Percentiles rank a stretch among this genome's conserved stretches.
Conservation (phyloP, 2,329 filamentous ascomycete species). For the Cercospora sesami region DNA sequence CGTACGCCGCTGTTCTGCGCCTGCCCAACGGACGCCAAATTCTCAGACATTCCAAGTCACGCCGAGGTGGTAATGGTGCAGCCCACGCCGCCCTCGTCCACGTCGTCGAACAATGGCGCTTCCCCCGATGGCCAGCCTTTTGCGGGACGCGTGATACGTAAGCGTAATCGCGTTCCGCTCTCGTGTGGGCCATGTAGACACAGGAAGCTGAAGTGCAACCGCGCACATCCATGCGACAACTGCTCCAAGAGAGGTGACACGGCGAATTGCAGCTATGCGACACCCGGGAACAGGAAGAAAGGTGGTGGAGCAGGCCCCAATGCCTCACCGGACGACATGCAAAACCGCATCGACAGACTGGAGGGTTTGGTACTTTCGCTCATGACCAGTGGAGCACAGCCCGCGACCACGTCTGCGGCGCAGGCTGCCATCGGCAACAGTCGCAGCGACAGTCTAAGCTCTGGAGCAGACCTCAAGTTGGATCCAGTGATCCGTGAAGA, state of each 20-base stretch:
- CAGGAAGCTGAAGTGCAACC: conserved; percentile 96
- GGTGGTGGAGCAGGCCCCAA: conserved; percentile 40
- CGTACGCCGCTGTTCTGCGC: not conserved
- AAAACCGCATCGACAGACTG: conserved; percentile 92
- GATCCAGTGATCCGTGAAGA: conserved; percentile 56
- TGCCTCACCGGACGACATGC: conserved; percentile 86
- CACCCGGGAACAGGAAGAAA: conserved; percentile 69
- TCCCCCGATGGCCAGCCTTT: conserved; percentile 75
- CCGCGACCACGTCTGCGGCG: conserved; percentile 58
- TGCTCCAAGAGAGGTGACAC: conserved; percentile 86
- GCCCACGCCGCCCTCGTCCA: conserved; percentile 74
- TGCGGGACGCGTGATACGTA: conserved; percentile 70
- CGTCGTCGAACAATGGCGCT: conserved; percentile 71
- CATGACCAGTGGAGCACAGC: conserved; percentile 78
- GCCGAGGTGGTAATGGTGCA: conserved; percentile 19
- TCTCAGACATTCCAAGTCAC: not conserved
- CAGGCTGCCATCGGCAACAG: conserved; percentile 55
- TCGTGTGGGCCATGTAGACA: conserved; percentile 90
- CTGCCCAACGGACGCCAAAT: not conserved
- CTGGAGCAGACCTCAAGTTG: conserved; percentile 44
- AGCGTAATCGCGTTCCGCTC: conserved; percentile 85
- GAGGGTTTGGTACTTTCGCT: conserved; percentile 88
- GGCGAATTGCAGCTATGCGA: conserved; percentile 79
- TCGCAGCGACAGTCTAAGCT: conserved; percentile 43
- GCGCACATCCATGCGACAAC: conserved; percentile 87